Base-by-base conservation (phyloP, 225 moss, liverwort and hornwort genomes). In the Polytrichum formosum region DNA sequence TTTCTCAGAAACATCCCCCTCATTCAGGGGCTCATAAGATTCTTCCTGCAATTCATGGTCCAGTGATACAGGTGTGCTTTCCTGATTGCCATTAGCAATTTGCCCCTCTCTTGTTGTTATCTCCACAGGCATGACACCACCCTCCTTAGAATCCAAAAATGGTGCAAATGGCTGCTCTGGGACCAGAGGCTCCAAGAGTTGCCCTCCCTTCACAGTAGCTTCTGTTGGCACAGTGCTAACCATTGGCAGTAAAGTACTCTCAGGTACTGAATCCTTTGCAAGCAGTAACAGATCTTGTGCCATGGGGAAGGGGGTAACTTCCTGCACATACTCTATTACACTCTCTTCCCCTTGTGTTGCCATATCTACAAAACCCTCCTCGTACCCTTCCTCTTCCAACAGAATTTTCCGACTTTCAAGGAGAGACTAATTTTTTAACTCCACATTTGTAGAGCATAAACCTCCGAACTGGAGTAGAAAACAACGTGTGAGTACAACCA, bases 231-330 rank as follows among this genome's bases (percentile, higher is more conserved):
- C 67, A 27, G 72, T 72, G 70, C 74, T 70, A 55, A 79, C 54
- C 30, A 70, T 67, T 54, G 78, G 56, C 33, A 80, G 63, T 64
- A 69, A 28, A 54, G 56, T 37, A 59, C 60, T 70, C 53, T 80
- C 80, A 26, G 67, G 65, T 53, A 78, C 73, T 69, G 78, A 77
- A 65, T 76, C 63, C 72, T 79, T 81, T 10, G 81, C 74, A 27
- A 76, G 59, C 46, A 76, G 81, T 20, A 79, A 27, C 20, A 79
- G 62, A 76, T 84, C 81, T 77, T 81, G 70, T 72, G 81, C 79
- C 84, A 56, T 66, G 26, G 84, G 87, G 53, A 84, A 84, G 67
- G 84, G 81, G 65, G 75, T 67, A 73, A 84, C 84, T 74, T 79
- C 79, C 84, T 81, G 76, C 76, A 87, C 74, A 79, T 65, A 76